Evolutionary conservation across 495 filamentous ascomycete genomes (phyloP).

Genomic region (Aspergillus ellipticus): DNA sequence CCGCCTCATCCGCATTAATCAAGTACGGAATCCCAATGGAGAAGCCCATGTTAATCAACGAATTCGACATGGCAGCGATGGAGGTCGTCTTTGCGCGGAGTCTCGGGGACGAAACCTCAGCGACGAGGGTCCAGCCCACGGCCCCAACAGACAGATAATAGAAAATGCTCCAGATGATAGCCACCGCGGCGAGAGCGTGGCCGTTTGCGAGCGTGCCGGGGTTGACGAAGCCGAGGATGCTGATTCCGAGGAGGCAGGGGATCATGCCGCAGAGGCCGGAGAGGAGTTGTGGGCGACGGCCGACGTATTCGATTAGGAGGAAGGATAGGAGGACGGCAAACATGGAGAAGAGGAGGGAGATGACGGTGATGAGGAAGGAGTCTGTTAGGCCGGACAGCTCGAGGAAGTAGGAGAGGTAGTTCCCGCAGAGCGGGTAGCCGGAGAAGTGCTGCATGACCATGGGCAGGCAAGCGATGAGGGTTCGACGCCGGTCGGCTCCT

Average conservation of each 20-base stretch:
- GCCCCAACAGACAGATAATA: not conserved
- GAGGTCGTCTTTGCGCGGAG: not conserved
- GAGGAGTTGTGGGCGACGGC: not conserved
- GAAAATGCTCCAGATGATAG: not conserved
- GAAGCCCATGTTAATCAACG: not conserved
- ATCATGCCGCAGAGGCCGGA: not conserved
- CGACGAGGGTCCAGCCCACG: not conserved
- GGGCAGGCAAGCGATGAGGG: not conserved
- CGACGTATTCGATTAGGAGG: not conserved
- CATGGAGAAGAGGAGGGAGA: not conserved
- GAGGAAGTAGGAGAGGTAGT: not conserved
- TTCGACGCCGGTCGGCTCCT: not conserved
- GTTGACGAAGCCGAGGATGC: not conserved
- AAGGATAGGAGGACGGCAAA: not conserved
- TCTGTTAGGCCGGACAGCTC: not conserved
- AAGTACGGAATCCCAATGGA: not conserved
- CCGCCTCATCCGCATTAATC: not conserved
- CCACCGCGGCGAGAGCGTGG: not conserved
- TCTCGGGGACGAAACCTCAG: not conserved
- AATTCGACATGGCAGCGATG: not conserved
- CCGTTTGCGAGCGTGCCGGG: not conserved
- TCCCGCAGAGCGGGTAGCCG: not conserved
- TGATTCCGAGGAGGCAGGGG: not conserved
- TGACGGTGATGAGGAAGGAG: not conserved
- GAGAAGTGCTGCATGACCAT: not conserved